Conservation (phyloP, 164 flowering plant species). For the Santalum album region DNA sequence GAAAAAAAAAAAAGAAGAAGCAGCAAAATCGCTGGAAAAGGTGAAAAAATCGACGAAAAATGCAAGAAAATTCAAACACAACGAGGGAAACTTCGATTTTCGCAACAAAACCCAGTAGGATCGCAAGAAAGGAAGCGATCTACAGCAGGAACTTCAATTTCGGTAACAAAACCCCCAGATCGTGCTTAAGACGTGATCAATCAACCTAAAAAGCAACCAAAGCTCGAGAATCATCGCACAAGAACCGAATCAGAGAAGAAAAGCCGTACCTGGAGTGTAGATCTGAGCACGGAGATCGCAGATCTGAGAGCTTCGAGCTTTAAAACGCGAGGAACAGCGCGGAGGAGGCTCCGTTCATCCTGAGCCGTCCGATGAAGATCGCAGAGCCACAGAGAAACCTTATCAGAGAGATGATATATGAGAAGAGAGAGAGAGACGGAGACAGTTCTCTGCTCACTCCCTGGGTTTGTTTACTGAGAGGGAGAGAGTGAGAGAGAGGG, state of each 20-base stretch:
- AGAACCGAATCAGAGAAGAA: conserved; percentile 1
- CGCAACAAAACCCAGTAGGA: too few relatives aligned
- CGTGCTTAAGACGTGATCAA: conserved; percentile 3
- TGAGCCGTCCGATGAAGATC: conserved; percentile 33
- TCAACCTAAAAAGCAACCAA: neutral
- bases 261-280: conserved; percentile 18
- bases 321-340: conserved; percentile 12
- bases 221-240: neutral
- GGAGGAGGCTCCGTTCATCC: conserved; percentile 18
- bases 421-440: neutral
- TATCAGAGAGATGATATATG: neutral
- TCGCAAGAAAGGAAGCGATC: neutral
- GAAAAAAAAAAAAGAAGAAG: neutral
- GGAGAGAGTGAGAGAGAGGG: conserved; percentile 14
- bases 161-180: neutral
- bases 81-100: neutral
- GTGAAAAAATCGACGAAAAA: neutral
- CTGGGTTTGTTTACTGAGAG: too few relatives aligned
- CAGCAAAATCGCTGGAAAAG: neutral
- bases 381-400: conserved; percentile 6
- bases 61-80: neutral
- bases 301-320: conserved; percentile 21
- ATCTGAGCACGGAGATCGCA: conserved; percentile 16
- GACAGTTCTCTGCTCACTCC: too few relatives aligned
- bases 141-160: neutral